phyloP scores from a whole-genome alignment of 2,329 filamentous ascomycete species.

The Penicillium sumatraense region DNA sequence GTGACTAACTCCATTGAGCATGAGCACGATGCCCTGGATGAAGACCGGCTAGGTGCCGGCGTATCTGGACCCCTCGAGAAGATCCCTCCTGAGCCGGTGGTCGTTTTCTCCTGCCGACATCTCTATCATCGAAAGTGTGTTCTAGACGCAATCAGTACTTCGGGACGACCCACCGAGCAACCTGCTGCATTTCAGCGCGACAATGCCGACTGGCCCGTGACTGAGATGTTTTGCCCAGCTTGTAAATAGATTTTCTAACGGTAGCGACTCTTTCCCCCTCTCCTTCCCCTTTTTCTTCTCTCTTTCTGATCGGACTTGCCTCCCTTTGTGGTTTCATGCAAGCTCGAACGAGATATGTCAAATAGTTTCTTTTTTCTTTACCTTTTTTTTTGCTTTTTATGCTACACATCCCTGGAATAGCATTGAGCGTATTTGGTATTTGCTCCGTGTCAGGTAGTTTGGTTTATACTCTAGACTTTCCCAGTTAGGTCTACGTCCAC shows the following conservation, averaged over 20 bases:
- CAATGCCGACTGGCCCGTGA: constrained; percentile 30
- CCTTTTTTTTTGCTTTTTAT: too few species aligned
- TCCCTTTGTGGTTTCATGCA: background rate
- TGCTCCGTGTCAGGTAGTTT: constrained; percentile 2
- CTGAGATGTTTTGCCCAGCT: constrained; percentile 39
- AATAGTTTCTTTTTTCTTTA: constrained; percentile 7
- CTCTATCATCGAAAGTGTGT: constrained; percentile 54
- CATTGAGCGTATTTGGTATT: constrained; percentile 4
- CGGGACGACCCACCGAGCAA: constrained; percentile 15
- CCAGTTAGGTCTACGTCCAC: background rate
- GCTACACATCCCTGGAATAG: background rate
- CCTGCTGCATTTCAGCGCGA: constrained; percentile 21
- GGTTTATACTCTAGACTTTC: background rate
- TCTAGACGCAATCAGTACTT: constrained; percentile 29
- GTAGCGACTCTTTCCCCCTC: background rate
- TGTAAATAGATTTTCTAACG: constrained; percentile 39
- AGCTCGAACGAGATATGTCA: constrained; percentile 5
- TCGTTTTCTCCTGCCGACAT: constrained; percentile 56
- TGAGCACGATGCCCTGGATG: constrained; percentile 11
- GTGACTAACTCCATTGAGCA: constrained; percentile 11
- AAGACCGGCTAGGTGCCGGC: constrained; percentile 1
- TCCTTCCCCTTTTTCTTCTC: background rate
- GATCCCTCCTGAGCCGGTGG: constrained; percentile 33
- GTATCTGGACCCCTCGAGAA: background rate
- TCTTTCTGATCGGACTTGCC: background rate